Conservation (phyloP, 2,329 filamentous ascomycete species). For the Coleophoma eucalyptorum region DNA sequence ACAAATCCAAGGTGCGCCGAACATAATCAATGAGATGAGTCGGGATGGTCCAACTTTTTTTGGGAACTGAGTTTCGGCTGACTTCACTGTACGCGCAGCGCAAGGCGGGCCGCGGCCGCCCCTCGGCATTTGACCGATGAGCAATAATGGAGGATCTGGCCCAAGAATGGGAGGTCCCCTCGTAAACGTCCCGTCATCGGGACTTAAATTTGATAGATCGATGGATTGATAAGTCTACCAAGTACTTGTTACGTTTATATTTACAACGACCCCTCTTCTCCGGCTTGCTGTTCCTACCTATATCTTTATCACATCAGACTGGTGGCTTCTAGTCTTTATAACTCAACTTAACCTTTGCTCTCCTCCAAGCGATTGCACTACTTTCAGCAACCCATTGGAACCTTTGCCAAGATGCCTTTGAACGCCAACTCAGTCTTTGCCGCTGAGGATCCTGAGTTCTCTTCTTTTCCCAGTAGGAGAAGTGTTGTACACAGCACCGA, state of each 20-base stretch:
- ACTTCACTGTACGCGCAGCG: too few relatives aligned
- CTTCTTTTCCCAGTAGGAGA: constrained; percentile 71
- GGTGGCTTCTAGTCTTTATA: too few relatives aligned
- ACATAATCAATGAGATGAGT: constrained; percentile 21
- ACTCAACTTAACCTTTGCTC: too few relatives aligned
- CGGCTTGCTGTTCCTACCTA: too few relatives aligned
- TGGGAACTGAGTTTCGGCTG: too few relatives aligned
- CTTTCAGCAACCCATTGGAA: too few relatives aligned
- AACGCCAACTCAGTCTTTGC: constrained; percentile 27
- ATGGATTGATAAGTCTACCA: too few relatives aligned
- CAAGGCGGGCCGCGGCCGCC: background rate
- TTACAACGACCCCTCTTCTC: too few relatives aligned
- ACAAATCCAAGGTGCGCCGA: constrained; percentile 46
- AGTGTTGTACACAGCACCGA: constrained; percentile 93
- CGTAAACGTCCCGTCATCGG: background rate
- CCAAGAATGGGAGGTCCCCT: background rate
- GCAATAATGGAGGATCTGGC: too few relatives aligned
- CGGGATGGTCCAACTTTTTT: background rate
- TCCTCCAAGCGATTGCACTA: background rate
- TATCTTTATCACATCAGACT: too few relatives aligned
- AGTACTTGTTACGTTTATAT: too few relatives aligned
- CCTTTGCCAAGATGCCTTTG: constrained; percentile 21
- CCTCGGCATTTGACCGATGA: background rate
- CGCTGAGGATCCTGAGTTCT: constrained; percentile 38
- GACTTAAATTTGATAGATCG: too few relatives aligned